Evolutionary conservation across 1,284 basidiomycete species (phyloP), one percentile per base, ranked within the genome.

Genomic region (Xerocomus minutiporus): DNA sequence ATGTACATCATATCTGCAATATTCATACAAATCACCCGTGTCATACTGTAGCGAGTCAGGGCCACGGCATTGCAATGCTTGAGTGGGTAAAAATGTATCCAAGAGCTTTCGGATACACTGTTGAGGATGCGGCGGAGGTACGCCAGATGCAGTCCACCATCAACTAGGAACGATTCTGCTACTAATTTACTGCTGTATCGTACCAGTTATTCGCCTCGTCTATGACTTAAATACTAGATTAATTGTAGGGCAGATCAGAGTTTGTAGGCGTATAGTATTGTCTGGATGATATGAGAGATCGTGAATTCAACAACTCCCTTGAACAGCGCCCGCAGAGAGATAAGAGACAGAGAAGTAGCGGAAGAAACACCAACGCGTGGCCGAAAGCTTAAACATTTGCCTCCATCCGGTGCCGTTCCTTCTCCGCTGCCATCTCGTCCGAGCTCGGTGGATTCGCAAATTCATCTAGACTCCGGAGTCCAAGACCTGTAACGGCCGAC

Each of bases 401-500:
- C 9, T 58, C 63, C 9, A 6, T 9, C 35, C n/a, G 32, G 3
- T 32, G 8, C 12, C 15, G 47, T 35, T 17, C 28, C 31, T 59
- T 61, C 42, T 57, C 57, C 6, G 6, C 13, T 26, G 43, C 5
- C 15, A 52, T 13, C 28, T 63, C 65, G 13, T 52, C 50, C 29
- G 34, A 46, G 40, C 31, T 52, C 17, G 9, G 42, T 25, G 52
- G 39, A 45, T 42, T 55, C 13, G 48, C 38, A 2, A 59, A 1
- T 9, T 63, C 62, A 44, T 70, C 64, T n/a, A 70, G 47, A 11
- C 57, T 57, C 0, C 38, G 65, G 38, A 71, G 68, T 4, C 64
- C 65, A 28, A 71, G 64, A 1, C 68, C 68, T 5, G 42, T 67
- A 4, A 68, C 49, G 20, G 65, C 64, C 3, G 67, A 58, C 11